A percentile compares a stretch with the other conserved stretches of the same genome.
Conservation (phyloP, 148 eudicot genomes). For the Rheum nobile region DNA sequence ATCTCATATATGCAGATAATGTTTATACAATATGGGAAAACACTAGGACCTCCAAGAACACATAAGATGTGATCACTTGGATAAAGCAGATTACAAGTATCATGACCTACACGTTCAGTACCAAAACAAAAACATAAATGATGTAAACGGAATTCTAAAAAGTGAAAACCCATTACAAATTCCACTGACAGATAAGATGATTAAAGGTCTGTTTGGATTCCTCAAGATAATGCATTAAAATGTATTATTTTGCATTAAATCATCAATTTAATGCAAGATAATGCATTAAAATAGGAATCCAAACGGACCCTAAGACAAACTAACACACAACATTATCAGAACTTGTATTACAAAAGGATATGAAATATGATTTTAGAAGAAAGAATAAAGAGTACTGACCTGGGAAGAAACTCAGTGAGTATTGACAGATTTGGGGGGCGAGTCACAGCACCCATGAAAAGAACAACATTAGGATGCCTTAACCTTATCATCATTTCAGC, state of each 20-base stretch:
- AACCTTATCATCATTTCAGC: constrained; percentile 90
- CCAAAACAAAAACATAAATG: not conserved
- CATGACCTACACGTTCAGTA: not conserved
- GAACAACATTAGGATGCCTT: constrained; percentile 98
- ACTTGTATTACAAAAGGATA: not conserved
- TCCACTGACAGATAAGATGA: not conserved
- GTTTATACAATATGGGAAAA: no score
- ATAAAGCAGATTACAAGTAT: not conserved
- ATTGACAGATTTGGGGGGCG: constrained; percentile 92
- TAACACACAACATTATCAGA: not conserved
- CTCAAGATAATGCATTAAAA: no score
- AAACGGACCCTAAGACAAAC: no score
- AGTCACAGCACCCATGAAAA: constrained; percentile 98
- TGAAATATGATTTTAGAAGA: not conserved
- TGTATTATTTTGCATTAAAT: no score
- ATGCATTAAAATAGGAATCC: no score
- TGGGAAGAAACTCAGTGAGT: constrained; percentile 88
- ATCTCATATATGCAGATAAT: not conserved
- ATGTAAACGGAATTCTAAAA: not conserved
- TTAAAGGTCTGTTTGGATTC: no score
- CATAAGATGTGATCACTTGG: no score
- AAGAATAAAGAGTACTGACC: constrained; percentile 29
- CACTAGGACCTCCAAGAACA: no score
- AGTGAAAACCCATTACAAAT: not conserved
- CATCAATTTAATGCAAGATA: no score